Percentiles rank a stretch among this genome's conserved stretches.
phyloP scores from a whole-genome alignment of 805 yeast genomes.

The Zygosaccharomyces kombuchaensis region DNA sequence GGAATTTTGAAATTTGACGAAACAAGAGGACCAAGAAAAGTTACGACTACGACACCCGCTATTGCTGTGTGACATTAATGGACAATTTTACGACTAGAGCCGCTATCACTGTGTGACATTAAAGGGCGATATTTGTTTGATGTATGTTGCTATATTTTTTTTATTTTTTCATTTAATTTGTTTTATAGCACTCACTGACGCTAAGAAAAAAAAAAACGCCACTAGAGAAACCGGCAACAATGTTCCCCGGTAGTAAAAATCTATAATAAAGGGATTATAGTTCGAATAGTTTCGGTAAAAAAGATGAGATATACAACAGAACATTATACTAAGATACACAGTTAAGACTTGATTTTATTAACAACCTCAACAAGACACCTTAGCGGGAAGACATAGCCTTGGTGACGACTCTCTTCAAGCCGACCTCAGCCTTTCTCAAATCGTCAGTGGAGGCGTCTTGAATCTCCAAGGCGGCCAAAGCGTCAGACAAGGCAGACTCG shows the following conservation, averaged over 20 bases:
- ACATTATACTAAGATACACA: slow-evolving; percentile 22
- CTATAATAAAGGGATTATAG: background rate
- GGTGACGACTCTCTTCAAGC: slow-evolving; percentile 98
- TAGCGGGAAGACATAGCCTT: slow-evolving; percentile 98
- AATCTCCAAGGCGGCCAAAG: slow-evolving; percentile 94
- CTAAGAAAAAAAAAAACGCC: too few relatives aligned
- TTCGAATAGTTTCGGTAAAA: slow-evolving; percentile 6
- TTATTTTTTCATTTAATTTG: background rate
- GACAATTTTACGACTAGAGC: background rate
- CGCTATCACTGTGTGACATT: too few relatives aligned
- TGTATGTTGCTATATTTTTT: background rate
- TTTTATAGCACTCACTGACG: background rate
- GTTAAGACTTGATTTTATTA: slow-evolving; percentile 15
- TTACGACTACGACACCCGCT: background rate
- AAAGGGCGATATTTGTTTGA: background rate
- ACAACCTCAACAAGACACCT: slow-evolving; percentile 32
- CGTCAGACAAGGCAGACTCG: slow-evolving; percentile 96
- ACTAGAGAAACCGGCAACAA: too few relatives aligned
- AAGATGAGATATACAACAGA: slow-evolving; percentile 16
- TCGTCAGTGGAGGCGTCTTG: slow-evolving; percentile 97
- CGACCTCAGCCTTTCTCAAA: slow-evolving; percentile 98
- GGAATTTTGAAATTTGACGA: slow-evolving; percentile 18
- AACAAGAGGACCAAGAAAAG: slow-evolving; percentile 17
- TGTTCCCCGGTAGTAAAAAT: too few relatives aligned
- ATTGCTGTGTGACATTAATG: background rate